Evolutionary conservation across 2,329 filamentous ascomycete genomes (phyloP).

Genomic region (Aspergillus persii): DNA sequence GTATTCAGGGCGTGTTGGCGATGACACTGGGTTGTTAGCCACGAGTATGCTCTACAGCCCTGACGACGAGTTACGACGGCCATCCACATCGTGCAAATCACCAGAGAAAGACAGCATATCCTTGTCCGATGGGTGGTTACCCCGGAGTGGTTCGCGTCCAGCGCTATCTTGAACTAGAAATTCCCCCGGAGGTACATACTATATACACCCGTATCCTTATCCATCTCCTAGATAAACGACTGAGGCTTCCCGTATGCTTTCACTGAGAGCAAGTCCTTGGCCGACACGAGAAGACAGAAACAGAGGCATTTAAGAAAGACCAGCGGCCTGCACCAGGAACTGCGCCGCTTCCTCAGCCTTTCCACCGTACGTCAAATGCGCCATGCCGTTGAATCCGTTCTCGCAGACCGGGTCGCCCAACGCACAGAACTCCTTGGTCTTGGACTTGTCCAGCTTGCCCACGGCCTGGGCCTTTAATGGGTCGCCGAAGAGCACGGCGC

Average conservation of each 20-base stretch:
- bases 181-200: not conserved
- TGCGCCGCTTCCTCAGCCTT: slow-evolving; percentile 38
- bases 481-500: slow-evolving; percentile 47
- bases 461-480: slow-evolving; percentile 43
- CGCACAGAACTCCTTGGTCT: slow-evolving; percentile 51
- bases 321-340: slow-evolving; percentile 33
- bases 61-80: too few species aligned
- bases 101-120: too few species aligned
- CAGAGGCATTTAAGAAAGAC: slow-evolving; percentile 1
- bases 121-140: too few species aligned
- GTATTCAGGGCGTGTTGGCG: not conserved
- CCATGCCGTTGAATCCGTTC: slow-evolving; percentile 43
- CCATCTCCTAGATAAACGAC: not conserved
- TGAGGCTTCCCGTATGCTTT: not conserved
- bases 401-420: slow-evolving; percentile 52
- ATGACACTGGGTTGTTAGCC: too few species aligned
- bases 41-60: too few species aligned
- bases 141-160: not conserved
- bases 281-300: not conserved
- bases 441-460: slow-evolving; percentile 38
- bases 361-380: slow-evolving; percentile 42
- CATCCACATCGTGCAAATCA: too few species aligned
- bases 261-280: not conserved
- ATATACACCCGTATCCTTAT: not conserved
- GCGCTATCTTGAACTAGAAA: not conserved